A percentile compares a stretch with the other conserved stretches of the same genome.
Conservation (phyloP, 2,329 filamentous ascomycete species). For the Triangularia setosa region DNA sequence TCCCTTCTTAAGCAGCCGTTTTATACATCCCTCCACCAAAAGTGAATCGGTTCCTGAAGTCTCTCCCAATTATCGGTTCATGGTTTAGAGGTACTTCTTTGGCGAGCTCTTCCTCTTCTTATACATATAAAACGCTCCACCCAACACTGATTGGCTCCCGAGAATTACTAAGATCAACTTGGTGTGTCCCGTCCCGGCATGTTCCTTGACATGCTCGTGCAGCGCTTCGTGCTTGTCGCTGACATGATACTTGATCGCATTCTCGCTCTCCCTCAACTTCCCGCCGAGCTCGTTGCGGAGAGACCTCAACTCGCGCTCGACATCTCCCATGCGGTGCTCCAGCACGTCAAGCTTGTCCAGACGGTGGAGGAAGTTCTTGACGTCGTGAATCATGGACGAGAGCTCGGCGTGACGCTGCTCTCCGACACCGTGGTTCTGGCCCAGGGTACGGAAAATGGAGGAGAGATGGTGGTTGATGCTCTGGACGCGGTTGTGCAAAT, state of each 20-base stretch:
- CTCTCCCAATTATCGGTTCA: neutral
- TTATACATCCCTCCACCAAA: neutral
- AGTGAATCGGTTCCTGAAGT: neutral
- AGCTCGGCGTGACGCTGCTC: conserved; percentile 57
- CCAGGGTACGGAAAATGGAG: conserved; percentile 56
- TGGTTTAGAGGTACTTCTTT: conserved; percentile 82
- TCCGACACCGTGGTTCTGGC: conserved; percentile 45
- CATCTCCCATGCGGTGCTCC: conserved; percentile 39
- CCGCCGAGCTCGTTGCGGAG: conserved; percentile 52
- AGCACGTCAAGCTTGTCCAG: conserved; percentile 32
- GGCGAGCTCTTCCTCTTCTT: conserved; percentile 74
- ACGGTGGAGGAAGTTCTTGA: conserved; percentile 42
- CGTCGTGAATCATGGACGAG: conserved; percentile 42
- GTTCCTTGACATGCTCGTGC: conserved; percentile 43
- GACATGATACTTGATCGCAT: conserved; percentile 50
- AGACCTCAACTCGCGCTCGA: conserved; percentile 57
- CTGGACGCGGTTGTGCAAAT: conserved; percentile 81
- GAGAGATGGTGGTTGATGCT: conserved; percentile 65
- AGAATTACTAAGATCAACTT: conserved; percentile 66
- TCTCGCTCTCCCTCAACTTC: conserved; percentile 49
- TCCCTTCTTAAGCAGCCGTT: neutral
- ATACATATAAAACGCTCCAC: conserved; percentile 68
- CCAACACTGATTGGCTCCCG: conserved; percentile 68
- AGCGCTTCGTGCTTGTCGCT: conserved; percentile 45
- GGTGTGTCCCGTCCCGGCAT: conserved; percentile 47